These are phyloP conservation scores for Trichoderma brevicompactum DNA, from an alignment of 2,329 filamentous ascomycete species.

Conservation along the genomic window DNA sequence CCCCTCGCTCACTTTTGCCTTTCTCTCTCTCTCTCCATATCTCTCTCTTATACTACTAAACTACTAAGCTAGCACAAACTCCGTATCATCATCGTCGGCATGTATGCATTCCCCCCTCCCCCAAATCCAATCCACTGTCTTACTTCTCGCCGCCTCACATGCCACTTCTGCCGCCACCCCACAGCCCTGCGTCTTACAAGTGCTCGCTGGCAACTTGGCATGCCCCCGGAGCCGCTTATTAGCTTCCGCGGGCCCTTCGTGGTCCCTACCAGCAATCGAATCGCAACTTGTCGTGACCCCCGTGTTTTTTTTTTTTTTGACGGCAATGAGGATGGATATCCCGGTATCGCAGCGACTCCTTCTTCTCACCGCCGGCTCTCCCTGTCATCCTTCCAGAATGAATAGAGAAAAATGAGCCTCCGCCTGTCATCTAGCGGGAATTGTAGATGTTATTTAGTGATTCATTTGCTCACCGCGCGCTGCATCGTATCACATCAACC, in stretches of 20 bases:
- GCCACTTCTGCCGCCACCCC: constrained; percentile 13
- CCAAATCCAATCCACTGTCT: not conserved
- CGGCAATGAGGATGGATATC: constrained; percentile 1
- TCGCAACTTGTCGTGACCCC: not conserved
- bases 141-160: constrained; percentile 23
- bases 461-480: not conserved
- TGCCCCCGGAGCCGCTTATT: not conserved
- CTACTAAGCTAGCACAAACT: no score
- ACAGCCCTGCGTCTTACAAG: constrained; percentile 19
- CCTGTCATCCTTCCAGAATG: constrained; percentile 13
- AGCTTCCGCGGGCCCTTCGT: not conserved
- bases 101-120: no score
- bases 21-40: no score
- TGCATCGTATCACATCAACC: no score
- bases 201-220: constrained; percentile 19
- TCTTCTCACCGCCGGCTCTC: constrained; percentile 26
- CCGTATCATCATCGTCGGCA: not conserved
- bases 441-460: not conserved
- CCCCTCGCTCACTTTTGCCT: not conserved
- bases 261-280: constrained; percentile 1
- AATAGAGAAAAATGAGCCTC: not conserved
- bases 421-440: no score
- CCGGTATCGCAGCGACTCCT: constrained; percentile 7
- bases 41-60: not conserved
- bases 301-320: not conserved